Evolutionary conservation across 768 basidiomycete species (phyloP).

Genomic region (Postia placenta): DNA sequence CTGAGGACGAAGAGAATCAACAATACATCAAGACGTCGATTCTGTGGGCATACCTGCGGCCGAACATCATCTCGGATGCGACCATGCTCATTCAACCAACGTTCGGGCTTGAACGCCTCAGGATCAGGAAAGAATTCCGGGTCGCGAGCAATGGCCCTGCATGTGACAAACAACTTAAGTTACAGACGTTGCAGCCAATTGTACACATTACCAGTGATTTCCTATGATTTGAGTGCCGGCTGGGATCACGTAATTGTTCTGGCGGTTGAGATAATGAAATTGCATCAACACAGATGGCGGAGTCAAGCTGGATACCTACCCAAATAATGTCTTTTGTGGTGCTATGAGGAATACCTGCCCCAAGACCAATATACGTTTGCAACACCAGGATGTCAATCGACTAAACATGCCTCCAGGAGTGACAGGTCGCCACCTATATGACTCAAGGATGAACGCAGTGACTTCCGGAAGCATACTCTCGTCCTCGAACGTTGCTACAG

Average conservation of each 20-base stretch:
- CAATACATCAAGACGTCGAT: too few relatives aligned
- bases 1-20: too few relatives aligned
- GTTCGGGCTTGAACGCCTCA: constrained; percentile 26
- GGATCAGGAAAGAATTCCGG: constrained; percentile 27
- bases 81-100: constrained; percentile 28
- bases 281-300: too few relatives aligned
- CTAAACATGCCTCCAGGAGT: constrained; percentile 23
- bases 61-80: constrained; percentile 25
- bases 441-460: constrained; percentile 35
- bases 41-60: constrained; percentile 21
- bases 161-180: too few relatives aligned
- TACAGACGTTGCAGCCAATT: too few relatives aligned
- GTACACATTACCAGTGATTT: constrained; percentile 32
- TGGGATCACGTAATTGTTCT: constrained; percentile 35
- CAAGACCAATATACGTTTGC: too few relatives aligned
- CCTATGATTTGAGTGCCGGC: constrained; percentile 32
- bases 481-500: constrained; percentile 39
- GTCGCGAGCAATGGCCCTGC: constrained; percentile 29
- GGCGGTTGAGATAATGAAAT: too few relatives aligned
- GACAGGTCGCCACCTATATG: constrained; percentile 37
- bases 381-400: background rate
- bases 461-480: constrained; percentile 29
- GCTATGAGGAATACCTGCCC: constrained; percentile 60
- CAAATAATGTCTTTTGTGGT: constrained; percentile 60
- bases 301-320: constrained; percentile 30